Evolutionary conservation across 345 rosid species (phyloP).

Genomic region (Eucalyptus polyanthemos): DNA sequence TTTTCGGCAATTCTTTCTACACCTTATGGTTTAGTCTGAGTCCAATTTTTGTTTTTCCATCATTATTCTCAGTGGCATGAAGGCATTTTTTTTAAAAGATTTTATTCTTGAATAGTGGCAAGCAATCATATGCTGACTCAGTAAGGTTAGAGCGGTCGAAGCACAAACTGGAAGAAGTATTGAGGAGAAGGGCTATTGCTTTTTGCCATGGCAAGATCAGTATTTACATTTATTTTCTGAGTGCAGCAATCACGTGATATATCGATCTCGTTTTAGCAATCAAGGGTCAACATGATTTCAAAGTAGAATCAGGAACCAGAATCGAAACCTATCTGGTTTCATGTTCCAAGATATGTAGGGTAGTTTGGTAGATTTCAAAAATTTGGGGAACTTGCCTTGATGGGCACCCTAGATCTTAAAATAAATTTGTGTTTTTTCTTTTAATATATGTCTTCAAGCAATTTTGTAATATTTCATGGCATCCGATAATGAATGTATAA

Average conservation of each 20-base stretch:
- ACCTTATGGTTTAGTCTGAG: background rate
- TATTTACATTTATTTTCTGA: no score
- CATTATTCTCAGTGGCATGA: background rate
- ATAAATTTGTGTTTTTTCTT: no score
- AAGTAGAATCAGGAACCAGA: no score
- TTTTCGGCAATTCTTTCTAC: background rate
- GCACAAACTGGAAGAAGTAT: background rate
- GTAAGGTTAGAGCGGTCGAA: background rate
- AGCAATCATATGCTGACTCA: background rate
- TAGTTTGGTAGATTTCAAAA: no score
- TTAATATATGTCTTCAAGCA: no score
- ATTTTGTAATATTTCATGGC: no score
- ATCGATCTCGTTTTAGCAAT: background rate
- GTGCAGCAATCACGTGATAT: rapidly evolving
- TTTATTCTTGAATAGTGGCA: background rate
- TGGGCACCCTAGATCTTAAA: no score
- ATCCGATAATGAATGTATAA: no score
- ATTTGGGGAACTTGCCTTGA: no score
- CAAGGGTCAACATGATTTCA: no score
- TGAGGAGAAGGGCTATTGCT: background rate
- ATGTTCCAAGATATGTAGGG: no score
- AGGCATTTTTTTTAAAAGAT: background rate
- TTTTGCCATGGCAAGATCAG: background rate
- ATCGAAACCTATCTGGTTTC: rapidly evolving
- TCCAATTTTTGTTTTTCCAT: background rate